Percentiles rank a stretch among this genome's conserved stretches.
These are phyloP conservation scores for Acanthamoeba sp. DNA, from an alignment of 208 protist species.

Conservation along the genomic window DNA sequence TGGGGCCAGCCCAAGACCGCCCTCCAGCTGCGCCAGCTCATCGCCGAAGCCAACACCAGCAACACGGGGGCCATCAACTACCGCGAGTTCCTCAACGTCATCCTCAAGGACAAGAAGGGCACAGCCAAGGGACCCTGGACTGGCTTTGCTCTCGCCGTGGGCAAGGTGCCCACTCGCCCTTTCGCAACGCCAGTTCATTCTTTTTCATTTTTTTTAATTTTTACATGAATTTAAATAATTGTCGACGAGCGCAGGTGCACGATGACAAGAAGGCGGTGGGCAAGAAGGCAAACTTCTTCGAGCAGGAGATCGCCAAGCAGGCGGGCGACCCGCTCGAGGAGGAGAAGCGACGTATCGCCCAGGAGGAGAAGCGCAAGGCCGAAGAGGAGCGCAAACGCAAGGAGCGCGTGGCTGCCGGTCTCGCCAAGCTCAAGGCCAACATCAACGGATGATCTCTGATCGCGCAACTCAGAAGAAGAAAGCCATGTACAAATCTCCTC, in stretches of 20 bases:
- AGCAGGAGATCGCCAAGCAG: constrained; percentile 58
- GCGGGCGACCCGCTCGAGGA: constrained; percentile 20
- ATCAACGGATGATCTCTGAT: constrained; percentile 9
- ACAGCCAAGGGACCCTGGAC: constrained; percentile 5
- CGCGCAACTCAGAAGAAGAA: no score
- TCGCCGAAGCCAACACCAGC: constrained; percentile 29
- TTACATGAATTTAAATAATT: no score
- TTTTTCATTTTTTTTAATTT: no score
- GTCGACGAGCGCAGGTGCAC: not conserved
- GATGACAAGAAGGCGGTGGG: not conserved
- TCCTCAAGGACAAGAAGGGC: constrained; percentile 56
- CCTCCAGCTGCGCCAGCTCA: constrained; percentile 13
- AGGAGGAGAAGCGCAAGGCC: constrained; percentile 13
- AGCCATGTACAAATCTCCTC: no score
- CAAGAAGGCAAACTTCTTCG: constrained; percentile 43
- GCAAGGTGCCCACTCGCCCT: not conserved
- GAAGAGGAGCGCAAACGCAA: constrained; percentile 26
- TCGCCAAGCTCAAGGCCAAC: constrained; percentile 43
- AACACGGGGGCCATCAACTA: constrained; percentile 28
- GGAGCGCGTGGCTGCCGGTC: constrained; percentile 1
- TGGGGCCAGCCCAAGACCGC: constrained; percentile 12
- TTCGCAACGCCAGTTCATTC: no score
- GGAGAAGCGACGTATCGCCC: not conserved
- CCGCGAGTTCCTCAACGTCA: constrained; percentile 4
- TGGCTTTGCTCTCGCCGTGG: not conserved